Base-by-base conservation (phyloP, 495 filamentous ascomycete species). In the Delitschia confertaspora region DNA sequence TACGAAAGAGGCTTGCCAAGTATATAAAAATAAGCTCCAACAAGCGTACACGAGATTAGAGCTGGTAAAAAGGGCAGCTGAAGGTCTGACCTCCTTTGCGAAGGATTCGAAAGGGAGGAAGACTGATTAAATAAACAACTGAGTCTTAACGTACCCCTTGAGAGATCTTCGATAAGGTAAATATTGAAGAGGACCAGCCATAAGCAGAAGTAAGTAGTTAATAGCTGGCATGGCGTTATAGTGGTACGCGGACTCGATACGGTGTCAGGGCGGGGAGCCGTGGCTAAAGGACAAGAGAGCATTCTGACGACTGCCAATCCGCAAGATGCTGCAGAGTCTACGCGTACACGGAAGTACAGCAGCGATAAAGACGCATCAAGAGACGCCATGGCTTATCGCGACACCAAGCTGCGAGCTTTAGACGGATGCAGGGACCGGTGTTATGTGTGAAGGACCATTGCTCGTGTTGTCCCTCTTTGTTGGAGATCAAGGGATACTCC, bases 241-340 rank as follows among this genome's bases (percentile, higher is more conserved):
- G 23, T 18, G 17, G n/a, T n/a, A 13, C 29, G 19, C 21, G 36
- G 19, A 11, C 33, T 21, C 14, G 5, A 43, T 37, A 10, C 38
- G 39, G 38, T 31, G n/a, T n/a, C 46, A 44, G 9, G 14, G 47
- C 40, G 47, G 47, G 47, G 47, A 50, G 39, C 47, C 47, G 47
- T 47, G 43, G 43, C 34, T 47, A 16, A 14, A n/a, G n/a, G 9
- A 6, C 23, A 4, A 10, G 19, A 23, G 17, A 7, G 29, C 8
- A 4, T 11, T 16, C n/a, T 24, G 20, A 14, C 17, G 21, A 33
- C 21, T 47, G 7, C 22, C 31, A 23, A 14, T 7, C 26, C 30
- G 25, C 14, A 1, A 49, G 38, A 24, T 18, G 11, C 10, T 16
- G 8, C 9, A 30, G 40, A 31, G n/a, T n/a, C n/a, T 43, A 45